Base-by-base conservation (phyloP, 2,329 filamentous ascomycete species). In the Pseudopithomyces chartarum region DNA sequence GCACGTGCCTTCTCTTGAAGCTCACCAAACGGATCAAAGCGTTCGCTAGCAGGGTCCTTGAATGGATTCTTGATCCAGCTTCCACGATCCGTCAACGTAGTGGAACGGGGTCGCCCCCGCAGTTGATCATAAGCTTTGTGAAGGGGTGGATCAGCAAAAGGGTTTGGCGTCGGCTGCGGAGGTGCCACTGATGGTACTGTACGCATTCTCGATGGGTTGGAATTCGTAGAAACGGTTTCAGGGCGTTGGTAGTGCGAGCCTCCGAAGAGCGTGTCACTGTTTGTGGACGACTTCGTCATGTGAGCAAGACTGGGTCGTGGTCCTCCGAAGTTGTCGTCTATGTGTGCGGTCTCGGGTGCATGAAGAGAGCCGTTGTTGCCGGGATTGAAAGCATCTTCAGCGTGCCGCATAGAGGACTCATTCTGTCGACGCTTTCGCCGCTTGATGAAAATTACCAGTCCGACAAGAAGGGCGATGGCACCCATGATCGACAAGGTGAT, bases 11-110 rank as follows among this genome's bases (percentile, higher is more conserved):
- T 71, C 26, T 68, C 69, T 38, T 73, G 66, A 51, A 75, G 44
- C 56, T 74, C 71, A 10, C 73, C 73, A 60, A 75, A 75, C 0
- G 73, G 73, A 62, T 75, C 73, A 33, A 75, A 75, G 1, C 73
- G 65, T 20, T 75, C 69, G 36, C 67, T 71, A 12, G 63, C 63
- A 0, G 73, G 73, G 40, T 75, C 62, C 17, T 65, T 65, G 61
- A 75, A 75, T 0, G 73, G 73, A 43, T 75, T 75, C 54, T 68
- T 56, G 13, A 68, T 49, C 73, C 73, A 75, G 20, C 64, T 68
- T 1, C 70, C 71, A 0, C 71, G 64, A 53, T 75, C 70, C 0
- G 73, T 75, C 2, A 75, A 56, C 4, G 73, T 75, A 0, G 72
- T 75, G 0, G 66, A 71, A 6, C 70, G 51, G 1, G 72, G 72